Evolutionary conservation across 2,329 filamentous ascomycete species (phyloP).

Genomic region (Fusarium sp.): DNA sequence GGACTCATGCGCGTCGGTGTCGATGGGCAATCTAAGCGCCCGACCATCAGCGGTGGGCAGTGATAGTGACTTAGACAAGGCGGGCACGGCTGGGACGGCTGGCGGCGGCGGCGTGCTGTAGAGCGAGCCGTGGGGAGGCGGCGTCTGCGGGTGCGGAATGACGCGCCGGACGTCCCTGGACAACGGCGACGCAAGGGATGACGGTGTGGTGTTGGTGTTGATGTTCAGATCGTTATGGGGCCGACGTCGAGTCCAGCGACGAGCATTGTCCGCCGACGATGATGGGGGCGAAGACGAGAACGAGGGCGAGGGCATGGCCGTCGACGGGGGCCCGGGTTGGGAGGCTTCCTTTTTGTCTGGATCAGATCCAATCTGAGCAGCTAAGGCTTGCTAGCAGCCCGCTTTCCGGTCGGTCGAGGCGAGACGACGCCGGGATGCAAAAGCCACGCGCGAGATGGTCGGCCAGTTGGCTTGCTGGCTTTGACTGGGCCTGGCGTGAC

Average conservation of each 20-base stretch:
- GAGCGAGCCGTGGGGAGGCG: slow-evolving; percentile 28
- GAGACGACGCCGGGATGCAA: slow-evolving; percentile 34
- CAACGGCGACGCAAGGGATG: slow-evolving; percentile 39
- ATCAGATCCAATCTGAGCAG: slow-evolving; percentile 35
- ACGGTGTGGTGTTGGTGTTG: slow-evolving; percentile 33
- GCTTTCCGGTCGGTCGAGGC: slow-evolving; percentile 10
- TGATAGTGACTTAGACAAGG: slow-evolving; percentile 39
- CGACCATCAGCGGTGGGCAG: slow-evolving; percentile 36
- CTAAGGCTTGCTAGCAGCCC: slow-evolving; percentile 20
- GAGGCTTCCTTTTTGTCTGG: slow-evolving; percentile 35
- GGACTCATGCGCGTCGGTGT: slow-evolving; percentile 43
- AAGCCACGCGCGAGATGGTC: slow-evolving; percentile 37
- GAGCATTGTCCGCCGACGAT: slow-evolving; percentile 40
- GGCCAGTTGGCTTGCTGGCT: slow-evolving; percentile 36
- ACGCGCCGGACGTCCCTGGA: slow-evolving; percentile 26
- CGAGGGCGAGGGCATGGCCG: slow-evolving; percentile 36
- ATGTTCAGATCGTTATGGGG: slow-evolving; percentile 40
- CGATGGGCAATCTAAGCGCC: slow-evolving; percentile 40
- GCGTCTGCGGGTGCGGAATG: slow-evolving; percentile 39
- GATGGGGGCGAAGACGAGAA: slow-evolving; percentile 21
- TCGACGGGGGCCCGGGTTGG: slow-evolving; percentile 23
- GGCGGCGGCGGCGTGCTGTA: slow-evolving; percentile 31
- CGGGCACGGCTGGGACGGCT: slow-evolving; percentile 17
- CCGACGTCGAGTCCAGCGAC: slow-evolving; percentile 39
- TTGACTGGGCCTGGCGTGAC: slow-evolving; percentile 40